Evolutionary conservation across 257 asterid species (phyloP).

Genomic region (Plantago elongata): DNA sequence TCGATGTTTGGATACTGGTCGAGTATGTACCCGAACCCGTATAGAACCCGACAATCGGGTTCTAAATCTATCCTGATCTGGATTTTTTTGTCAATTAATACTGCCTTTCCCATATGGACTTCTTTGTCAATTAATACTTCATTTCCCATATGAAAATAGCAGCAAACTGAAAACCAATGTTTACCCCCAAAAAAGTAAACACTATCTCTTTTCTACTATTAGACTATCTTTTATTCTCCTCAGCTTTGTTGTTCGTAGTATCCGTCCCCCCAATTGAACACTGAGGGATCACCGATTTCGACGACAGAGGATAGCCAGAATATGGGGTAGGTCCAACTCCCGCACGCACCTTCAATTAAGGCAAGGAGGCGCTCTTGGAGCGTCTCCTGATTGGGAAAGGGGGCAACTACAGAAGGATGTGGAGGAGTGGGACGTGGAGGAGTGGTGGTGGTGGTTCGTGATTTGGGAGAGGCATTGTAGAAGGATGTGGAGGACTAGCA

Average conservation of each 20-base stretch:
- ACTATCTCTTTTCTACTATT: too few species aligned
- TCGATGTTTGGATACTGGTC: too few species aligned
- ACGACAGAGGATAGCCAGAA: constrained; percentile 73
- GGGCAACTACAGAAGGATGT: constrained; percentile 20
- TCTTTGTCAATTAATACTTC: too few species aligned
- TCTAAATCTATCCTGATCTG: too few species aligned
- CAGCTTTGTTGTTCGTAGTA: constrained; percentile 78
- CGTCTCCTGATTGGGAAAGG: constrained; percentile 53
- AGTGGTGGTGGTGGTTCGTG: background rate
- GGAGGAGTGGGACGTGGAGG: constrained; percentile 10
- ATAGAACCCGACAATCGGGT: too few species aligned
- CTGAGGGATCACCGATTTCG: constrained; percentile 38
- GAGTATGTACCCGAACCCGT: too few species aligned
- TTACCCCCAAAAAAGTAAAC: too few species aligned
- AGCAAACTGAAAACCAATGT: too few species aligned
- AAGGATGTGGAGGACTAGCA: too few species aligned
- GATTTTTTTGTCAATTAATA: too few species aligned
- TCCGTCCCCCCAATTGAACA: constrained; percentile 82
- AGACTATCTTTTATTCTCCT: constrained; percentile 48
- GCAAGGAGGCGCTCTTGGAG: constrained; percentile 72
- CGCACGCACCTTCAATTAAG: constrained; percentile 63
- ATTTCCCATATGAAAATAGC: too few species aligned
- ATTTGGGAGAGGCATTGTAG: constrained; percentile 1
- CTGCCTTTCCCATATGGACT: too few species aligned
- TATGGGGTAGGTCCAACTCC: constrained; percentile 84